Percentiles rank a stretch among this genome's conserved stretches.
Conservation (phyloP, 495 filamentous ascomycete species). For the Neurospora pannonica region DNA sequence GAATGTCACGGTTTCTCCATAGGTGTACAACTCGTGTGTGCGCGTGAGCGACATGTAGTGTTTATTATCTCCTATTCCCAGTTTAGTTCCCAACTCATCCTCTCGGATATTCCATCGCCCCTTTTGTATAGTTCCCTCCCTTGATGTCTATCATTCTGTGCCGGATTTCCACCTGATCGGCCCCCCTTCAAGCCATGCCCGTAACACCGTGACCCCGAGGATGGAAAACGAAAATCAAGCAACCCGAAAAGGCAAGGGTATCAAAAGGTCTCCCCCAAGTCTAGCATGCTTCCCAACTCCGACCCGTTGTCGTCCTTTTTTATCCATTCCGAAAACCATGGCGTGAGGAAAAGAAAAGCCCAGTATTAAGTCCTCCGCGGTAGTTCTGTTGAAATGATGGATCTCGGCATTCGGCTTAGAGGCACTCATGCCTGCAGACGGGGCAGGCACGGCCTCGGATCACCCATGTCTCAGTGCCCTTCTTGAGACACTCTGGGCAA, state of each 20-base stretch:
- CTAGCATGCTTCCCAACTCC: neutral
- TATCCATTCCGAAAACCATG: neutral
- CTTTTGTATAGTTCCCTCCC: neutral
- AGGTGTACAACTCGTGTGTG: neutral
- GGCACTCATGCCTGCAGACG: slow-evolving; percentile 24
- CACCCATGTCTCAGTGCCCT: slow-evolving; percentile 33
- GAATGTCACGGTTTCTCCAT: neutral
- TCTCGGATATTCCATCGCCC: neutral
- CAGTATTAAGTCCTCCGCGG: neutral
- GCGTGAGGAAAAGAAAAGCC: neutral
- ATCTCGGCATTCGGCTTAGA: slow-evolving; percentile 2
- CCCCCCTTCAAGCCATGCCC: neutral
- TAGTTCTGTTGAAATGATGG: neutral
- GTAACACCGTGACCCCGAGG: neutral
- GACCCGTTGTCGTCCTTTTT: neutral
- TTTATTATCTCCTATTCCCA: neutral
- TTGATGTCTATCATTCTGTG: neutral
- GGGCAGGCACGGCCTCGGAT: slow-evolving; percentile 28
- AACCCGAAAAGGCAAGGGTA: neutral
- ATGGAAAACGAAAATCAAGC: neutral
- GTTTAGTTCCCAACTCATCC: neutral
- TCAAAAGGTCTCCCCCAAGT: neutral
- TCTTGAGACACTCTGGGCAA: slow-evolving; percentile 29
- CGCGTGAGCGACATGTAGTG: neutral
- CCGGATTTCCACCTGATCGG: neutral